Evolutionary conservation across 176 grass and related monocot genomes (phyloP), one percentile per base, ranked within the genome.

Genomic region (Oryza glaberrima): DNA sequence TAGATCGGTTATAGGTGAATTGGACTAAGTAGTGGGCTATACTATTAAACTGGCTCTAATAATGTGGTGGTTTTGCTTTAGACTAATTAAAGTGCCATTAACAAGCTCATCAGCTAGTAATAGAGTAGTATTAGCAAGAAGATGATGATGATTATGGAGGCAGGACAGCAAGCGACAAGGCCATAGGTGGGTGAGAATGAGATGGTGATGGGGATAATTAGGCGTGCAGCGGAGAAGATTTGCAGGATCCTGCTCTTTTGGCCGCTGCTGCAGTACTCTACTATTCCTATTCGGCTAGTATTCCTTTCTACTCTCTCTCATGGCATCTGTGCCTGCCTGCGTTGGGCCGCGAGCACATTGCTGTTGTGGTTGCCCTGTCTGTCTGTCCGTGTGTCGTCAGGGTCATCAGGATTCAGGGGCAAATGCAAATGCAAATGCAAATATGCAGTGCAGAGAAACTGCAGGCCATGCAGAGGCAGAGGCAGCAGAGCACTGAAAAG

Each of bases 241-340:
- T 85, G 73, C 78, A 82, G 17, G 77, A 88, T 91, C 85, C 66
- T 58, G 20, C 75, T n/a, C 84, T 91, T 87, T 91, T 87, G 80
- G 75, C 76, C 78, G 17, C 22, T 56, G 45, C 23, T 15, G 9
- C 56, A 26, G 25, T 26, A 26, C 25, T 26, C 40, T 30, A 30
- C 12, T 34, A 75, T 35, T 35, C 35, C 35, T 35, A 35, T 35
- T 35, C 35, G 4, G 34, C 34, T 4, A 22, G 43, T 60, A 72
- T 73, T 11, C 16, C 65, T 43, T 5, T 69, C 48, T 77, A 16
- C 4, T 61, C 26, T 11, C 54, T 17, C 41, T n/a, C 9, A 9
- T 4, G 10, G 6, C 32, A 23, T 32, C 15, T 54, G 32, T 20
- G 40, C 7, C 6, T 41, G 20, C 11, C 58, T 28, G 83, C 88